These are phyloP conservation scores for Phaeosphaeriaceae sp. DNA, from an alignment of 2,329 filamentous ascomycete genomes.

Conservation along the genomic window DNA sequence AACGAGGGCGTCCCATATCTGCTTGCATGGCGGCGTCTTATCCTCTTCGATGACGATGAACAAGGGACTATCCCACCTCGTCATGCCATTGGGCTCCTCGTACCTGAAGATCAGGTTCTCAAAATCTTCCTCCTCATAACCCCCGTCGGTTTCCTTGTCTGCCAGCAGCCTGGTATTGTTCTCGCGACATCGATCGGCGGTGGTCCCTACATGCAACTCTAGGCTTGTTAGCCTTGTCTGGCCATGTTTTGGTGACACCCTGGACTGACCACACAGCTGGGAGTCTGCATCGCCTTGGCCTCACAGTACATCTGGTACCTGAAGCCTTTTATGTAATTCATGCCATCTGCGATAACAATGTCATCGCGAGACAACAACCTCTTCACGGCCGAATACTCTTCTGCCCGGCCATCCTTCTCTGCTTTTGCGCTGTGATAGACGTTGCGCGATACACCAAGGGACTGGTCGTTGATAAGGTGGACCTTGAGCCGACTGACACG, in stretches of 20 bases:
- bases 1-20: slow-evolving; percentile 75
- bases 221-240: slow-evolving; percentile 40
- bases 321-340: slow-evolving; percentile 92
- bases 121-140: slow-evolving; percentile 68
- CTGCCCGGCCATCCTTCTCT: slow-evolving; percentile 82
- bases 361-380: slow-evolving; percentile 73
- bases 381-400: slow-evolving; percentile 79
- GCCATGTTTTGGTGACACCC: background rate
- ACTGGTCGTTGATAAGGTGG: slow-evolving; percentile 76
- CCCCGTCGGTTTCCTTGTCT: slow-evolving; percentile 46
- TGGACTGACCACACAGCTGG: slow-evolving; percentile 70
- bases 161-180: slow-evolving; percentile 65
- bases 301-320: slow-evolving; percentile 87
- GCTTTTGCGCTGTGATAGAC: slow-evolving; percentile 79
- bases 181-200: slow-evolving; percentile 60
- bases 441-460: slow-evolving; percentile 69
- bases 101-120: slow-evolving; percentile 82
- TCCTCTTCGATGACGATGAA: slow-evolving; percentile 83
- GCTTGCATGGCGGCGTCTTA: slow-evolving; percentile 68
- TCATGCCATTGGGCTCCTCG: slow-evolving; percentile 87
- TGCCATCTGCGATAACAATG: slow-evolving; percentile 78
- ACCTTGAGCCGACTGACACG: slow-evolving; percentile 64
- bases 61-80: slow-evolving; percentile 81
- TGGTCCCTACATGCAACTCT: slow-evolving; percentile 65
- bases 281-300: slow-evolving; percentile 77